Conservation (phyloP, 2,329 filamentous ascomycete genomes). For the Xylariaceae sp. region DNA sequence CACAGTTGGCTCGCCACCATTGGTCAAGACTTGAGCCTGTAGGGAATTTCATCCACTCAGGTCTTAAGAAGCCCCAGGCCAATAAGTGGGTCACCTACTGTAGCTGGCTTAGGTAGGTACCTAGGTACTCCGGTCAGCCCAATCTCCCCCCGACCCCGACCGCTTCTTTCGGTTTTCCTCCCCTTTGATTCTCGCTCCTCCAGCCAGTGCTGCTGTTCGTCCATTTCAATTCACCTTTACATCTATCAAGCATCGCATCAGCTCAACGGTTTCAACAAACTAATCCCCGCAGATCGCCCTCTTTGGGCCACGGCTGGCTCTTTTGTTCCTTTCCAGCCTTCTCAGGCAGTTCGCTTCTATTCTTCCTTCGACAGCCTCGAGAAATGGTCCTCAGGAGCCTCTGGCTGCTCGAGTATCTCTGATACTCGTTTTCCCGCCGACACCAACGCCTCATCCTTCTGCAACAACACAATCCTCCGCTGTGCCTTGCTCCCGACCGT, state of each 20-base stretch:
- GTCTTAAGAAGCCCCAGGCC: background rate
- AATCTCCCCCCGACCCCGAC: constrained; percentile 38
- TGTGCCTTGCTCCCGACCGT: constrained; percentile 10
- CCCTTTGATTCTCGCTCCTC: constrained; percentile 41
- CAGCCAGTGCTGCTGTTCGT: constrained; percentile 31
- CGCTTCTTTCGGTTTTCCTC: constrained; percentile 42
- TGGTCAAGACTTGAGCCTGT: constrained; percentile 10
- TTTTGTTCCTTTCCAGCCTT: constrained; percentile 23
- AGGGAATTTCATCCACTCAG: constrained; percentile 21
- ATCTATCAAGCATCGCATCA: constrained; percentile 29
- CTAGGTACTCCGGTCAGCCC: constrained; percentile 11
- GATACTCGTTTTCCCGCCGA: constrained; percentile 36
- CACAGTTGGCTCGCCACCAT: constrained; percentile 21
- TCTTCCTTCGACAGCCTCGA: constrained; percentile 33
- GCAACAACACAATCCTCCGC: constrained; percentile 16
- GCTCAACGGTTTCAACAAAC: constrained; percentile 17
- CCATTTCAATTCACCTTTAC: constrained; percentile 35
- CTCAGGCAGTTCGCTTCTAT: constrained; percentile 31
- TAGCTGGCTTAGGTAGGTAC: constrained; percentile 12
- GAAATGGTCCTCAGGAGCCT: constrained; percentile 37
- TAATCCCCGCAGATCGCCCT: constrained; percentile 26
- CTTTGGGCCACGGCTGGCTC: constrained; percentile 38
- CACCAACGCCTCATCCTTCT: constrained; percentile 15
- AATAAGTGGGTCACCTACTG: constrained; percentile 17
- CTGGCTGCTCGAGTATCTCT: constrained; percentile 38